A percentile compares a stretch with the other conserved stretches of the same genome.
Conservation (phyloP, 2,329 filamentous ascomycete genomes). For the Fusarium sp. region DNA sequence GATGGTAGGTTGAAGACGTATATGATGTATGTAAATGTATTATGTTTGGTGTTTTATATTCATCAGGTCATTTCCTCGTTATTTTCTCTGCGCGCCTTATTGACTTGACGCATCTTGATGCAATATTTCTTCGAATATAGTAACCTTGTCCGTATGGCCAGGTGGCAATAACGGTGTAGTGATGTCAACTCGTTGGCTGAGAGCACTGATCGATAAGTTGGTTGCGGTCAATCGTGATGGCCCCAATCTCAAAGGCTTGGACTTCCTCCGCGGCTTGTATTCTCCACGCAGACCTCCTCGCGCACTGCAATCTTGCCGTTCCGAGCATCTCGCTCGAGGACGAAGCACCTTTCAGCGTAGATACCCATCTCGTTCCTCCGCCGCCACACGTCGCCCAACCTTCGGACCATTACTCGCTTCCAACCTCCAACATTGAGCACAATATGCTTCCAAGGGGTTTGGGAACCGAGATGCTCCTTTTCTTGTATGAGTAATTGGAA, state of each 20-base stretch:
- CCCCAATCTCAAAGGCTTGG: slow-evolving; percentile 38
- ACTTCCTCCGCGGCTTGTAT: slow-evolving; percentile 39
- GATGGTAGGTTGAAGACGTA: not conserved
- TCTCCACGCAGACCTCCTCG: slow-evolving; percentile 46
- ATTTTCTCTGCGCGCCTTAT: not conserved
- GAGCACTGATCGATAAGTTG: not conserved
- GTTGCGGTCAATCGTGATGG: not conserved
- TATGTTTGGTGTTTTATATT: not conserved
- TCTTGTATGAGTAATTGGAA: slow-evolving; percentile 49
- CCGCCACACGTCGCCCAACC: slow-evolving; percentile 56
- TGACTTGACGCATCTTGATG: not conserved
- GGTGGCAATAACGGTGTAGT: not conserved
- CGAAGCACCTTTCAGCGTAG: slow-evolving; percentile 61
- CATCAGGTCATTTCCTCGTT: slow-evolving; percentile 25
- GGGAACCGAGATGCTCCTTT: slow-evolving; percentile 35
- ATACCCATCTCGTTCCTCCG: slow-evolving; percentile 54
- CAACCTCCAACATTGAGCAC: slow-evolving; percentile 62
- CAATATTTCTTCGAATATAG: not conserved
- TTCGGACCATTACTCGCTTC: slow-evolving; percentile 57
- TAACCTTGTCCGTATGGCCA: not conserved
- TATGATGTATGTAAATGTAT: not conserved
- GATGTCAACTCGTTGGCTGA: not conserved
- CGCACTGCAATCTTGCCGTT: slow-evolving; percentile 38
- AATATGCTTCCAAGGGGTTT: slow-evolving; percentile 52
- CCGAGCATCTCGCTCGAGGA: slow-evolving; percentile 48